These are phyloP conservation scores for Rasamsonia emersonii DNA, from an alignment of 2,329 filamentous ascomycete genomes.

Conservation along the genomic window DNA sequence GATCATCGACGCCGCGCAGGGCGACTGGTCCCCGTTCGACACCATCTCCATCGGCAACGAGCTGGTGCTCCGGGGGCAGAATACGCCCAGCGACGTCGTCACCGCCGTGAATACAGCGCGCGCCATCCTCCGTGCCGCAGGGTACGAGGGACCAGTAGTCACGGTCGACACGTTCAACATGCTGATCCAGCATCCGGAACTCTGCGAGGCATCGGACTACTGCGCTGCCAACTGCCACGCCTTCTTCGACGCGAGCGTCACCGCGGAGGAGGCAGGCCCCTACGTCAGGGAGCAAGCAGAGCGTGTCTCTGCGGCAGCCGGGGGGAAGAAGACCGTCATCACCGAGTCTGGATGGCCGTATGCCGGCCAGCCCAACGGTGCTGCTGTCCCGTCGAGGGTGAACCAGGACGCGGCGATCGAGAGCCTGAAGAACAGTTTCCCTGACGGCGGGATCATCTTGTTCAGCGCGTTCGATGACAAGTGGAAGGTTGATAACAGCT, in stretches of 20 bases:
- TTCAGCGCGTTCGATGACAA: slow-evolving; percentile 72
- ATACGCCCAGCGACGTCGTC: slow-evolving; percentile 46
- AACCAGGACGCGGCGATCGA: slow-evolving; percentile 60
- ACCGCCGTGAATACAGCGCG: slow-evolving; percentile 52
- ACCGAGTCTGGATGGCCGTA: slow-evolving; percentile 83
- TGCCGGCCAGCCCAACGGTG: slow-evolving; percentile 55
- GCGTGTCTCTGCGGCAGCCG: slow-evolving; percentile 37
- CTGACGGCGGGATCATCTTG: slow-evolving; percentile 47
- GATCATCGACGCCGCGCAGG: slow-evolving; percentile 52
- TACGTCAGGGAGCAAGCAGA: slow-evolving; percentile 55
- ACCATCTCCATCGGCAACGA: slow-evolving; percentile 77
- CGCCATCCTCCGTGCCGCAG: slow-evolving; percentile 48
- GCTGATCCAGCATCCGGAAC: slow-evolving; percentile 54
- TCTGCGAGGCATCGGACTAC: slow-evolving; percentile 68
- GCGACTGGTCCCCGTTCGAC: slow-evolving; percentile 61
- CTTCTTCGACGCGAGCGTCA: slow-evolving; percentile 64
- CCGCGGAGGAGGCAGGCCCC: slow-evolving; percentile 53
- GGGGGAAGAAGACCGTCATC: slow-evolving; percentile 58
- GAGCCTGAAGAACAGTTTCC: slow-evolving; percentile 55
- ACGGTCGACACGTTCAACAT: slow-evolving; percentile 72
- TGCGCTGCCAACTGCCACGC: slow-evolving; percentile 75
- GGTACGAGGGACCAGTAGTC: slow-evolving; percentile 66
- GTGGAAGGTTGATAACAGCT: slow-evolving; percentile 62
- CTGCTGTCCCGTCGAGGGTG: slow-evolving; percentile 57
- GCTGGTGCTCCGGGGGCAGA: slow-evolving; percentile 57